Base-by-base conservation (phyloP, 2,329 filamentous ascomycete genomes). In the Neofusicoccum kwambonambiense region DNA sequence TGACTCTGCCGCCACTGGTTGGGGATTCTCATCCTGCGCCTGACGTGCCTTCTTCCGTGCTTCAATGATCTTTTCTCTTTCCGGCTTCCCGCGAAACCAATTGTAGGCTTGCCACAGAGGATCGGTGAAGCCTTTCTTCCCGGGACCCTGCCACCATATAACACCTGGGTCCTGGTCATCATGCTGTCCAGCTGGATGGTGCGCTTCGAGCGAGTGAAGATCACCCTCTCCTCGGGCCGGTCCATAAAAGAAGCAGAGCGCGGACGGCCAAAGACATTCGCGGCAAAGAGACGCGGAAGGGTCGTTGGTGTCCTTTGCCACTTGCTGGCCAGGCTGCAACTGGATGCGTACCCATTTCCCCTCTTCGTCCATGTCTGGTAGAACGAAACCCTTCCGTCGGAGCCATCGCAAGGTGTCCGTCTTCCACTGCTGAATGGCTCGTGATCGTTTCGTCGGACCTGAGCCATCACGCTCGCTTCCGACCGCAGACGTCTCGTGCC, bases 21-120 rank as follows among this genome's bases (percentile, higher is more conserved):
- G 65, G 7, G 86, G 87, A 57, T 84, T 79, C 1, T 80, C 84
- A 67, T 80, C 84, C 27, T 81, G 79, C 27, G 75, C 76, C 69
- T 77, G 82, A 13, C 74, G 71, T 68, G 85, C 78, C 56, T 74
- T 72, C 42, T 81, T 77, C 6, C 73, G 76, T 41, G 78, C 73
- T 57, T 76, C 75, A n/a, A 72, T 37, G 31, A 70, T 60, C 64
- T 72, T 76, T 56, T 77, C 76, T 47, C 76, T 70, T 45, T 76
- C 74, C 2, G 69, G 52, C 57, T 77, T 76, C 7, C 70, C 74
- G 13, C 72, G 51, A 35, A 75, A 77, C 76, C 76, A 78, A 34
- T 76, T 70, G 45, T 77, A 74, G 2, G 75, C 75, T 6, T 71
- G 67, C 64, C 77, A 74, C 3, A 77, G 65, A 5, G 75, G 74